A percentile compares a stretch with the other conserved stretches of the same genome.
These are phyloP conservation scores for Suillus decipiens DNA, from an alignment of 768 basidiomycete species.

Conservation along the genomic window DNA sequence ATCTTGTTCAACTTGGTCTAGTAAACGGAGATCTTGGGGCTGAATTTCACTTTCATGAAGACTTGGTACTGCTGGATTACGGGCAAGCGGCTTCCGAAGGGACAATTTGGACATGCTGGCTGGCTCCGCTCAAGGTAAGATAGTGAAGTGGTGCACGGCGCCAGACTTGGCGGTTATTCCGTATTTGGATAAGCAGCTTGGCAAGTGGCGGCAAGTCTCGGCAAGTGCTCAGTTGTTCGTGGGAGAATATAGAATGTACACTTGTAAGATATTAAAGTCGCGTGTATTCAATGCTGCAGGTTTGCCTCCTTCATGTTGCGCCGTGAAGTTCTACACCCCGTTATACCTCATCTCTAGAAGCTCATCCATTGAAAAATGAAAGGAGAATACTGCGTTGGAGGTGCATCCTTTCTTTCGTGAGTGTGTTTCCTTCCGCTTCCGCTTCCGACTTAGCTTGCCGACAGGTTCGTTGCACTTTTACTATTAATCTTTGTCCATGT, in stretches of 20 bases:
- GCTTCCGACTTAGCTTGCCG: constrained; percentile 17
- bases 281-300: constrained; percentile 19
- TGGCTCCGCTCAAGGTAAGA: neutral
- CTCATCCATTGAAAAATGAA: constrained; percentile 44
- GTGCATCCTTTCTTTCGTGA: constrained; percentile 73
- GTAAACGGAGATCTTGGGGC: constrained; percentile 30
- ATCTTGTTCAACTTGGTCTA: constrained; percentile 31
- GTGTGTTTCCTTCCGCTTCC: constrained; percentile 27
- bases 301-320: constrained; percentile 24
- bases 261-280: constrained; percentile 12
- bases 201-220: neutral
- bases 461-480: constrained; percentile 39
- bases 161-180: constrained; percentile 21
- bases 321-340: constrained; percentile 16
- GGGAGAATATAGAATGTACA: constrained; percentile 10
- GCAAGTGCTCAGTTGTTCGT: constrained; percentile 16
- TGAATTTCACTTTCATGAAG: constrained; percentile 31
- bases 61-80: constrained; percentile 17
- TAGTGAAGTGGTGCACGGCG: constrained; percentile 8
- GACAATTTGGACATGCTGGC: constrained; percentile 27
- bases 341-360: constrained; percentile 4
- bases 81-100: constrained; percentile 24
- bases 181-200: constrained; percentile 26
- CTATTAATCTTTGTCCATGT: constrained; percentile 82
- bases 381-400: constrained; percentile 75